Conservation (phyloP, 495 filamentous ascomycete species). For the Aspergillus saccharolyticus region DNA sequence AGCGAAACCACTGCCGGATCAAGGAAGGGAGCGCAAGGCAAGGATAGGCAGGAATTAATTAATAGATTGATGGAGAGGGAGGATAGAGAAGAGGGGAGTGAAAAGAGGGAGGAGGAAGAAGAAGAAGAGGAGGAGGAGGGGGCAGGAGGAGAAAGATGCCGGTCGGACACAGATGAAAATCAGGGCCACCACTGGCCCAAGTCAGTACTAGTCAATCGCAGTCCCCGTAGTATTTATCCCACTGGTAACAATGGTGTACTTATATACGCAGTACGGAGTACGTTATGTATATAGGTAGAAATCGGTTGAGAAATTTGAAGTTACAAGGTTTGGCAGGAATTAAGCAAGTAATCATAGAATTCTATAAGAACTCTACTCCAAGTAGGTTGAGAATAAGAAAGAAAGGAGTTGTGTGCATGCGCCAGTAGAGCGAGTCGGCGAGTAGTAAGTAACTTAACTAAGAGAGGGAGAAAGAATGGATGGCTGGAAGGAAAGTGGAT, state of each 20-base stretch:
- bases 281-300: too few species aligned
- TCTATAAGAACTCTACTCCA: neutral
- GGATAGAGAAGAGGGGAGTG: neutral
- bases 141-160: conserved; percentile 1
- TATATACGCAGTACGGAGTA: too few species aligned
- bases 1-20: conserved; percentile 6
- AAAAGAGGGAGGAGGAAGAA: conserved; percentile 5
- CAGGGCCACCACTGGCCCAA: neutral
- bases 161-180: conserved; percentile 4
- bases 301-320: too few species aligned
- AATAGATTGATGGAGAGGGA: conserved; percentile 6
- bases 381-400: too few species aligned
- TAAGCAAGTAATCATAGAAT: neutral
- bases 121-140: neutral
- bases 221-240: neutral
- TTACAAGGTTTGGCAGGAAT: too few species aligned
- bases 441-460: neutral
- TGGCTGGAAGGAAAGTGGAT: neutral
- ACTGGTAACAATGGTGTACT: neutral
- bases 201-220: neutral
- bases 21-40: conserved; percentile 16
- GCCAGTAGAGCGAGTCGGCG: neutral
- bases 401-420: neutral
- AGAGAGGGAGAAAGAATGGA: neutral
- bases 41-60: conserved; percentile 11